Conservation (phyloP, 2,329 filamentous ascomycete species). For the Arthrinium phaeospermum region DNA sequence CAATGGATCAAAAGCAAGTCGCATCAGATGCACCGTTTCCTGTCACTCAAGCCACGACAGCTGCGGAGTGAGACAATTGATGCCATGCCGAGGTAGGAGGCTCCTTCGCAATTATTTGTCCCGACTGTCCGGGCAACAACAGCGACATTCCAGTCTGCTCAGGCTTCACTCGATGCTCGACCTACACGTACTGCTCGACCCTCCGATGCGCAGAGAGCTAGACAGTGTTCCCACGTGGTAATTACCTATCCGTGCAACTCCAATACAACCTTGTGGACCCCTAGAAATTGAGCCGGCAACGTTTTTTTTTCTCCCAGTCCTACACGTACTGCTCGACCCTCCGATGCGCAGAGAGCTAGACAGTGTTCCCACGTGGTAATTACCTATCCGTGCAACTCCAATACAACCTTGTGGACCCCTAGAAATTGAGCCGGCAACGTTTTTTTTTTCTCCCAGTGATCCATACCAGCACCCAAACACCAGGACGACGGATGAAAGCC, state of each 20-base stretch:
- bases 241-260: constrained; percentile 1
- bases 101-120: neutral
- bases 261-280: constrained; percentile 5
- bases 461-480: constrained; percentile 5
- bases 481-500: neutral
- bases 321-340: neutral
- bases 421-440: constrained; percentile 6
- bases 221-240: constrained; percentile 12
- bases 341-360: neutral
- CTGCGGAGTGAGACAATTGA: neutral
- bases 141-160: neutral
- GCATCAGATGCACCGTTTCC: neutral
- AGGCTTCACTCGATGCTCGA: neutral
- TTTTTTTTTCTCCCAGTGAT: neutral
- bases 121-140: neutral
- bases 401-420: constrained; percentile 2
- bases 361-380: constrained; percentile 15
- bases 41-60: neutral
- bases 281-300: constrained; percentile 3
- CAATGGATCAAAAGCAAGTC: neutral
- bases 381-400: constrained; percentile 1
- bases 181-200: neutral
- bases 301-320: too few relatives aligned
- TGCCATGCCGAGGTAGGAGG: neutral
- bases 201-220: neutral